Conservation (phyloP, 139 green algal genomes). For the Chlamydomonas sp. region DNA sequence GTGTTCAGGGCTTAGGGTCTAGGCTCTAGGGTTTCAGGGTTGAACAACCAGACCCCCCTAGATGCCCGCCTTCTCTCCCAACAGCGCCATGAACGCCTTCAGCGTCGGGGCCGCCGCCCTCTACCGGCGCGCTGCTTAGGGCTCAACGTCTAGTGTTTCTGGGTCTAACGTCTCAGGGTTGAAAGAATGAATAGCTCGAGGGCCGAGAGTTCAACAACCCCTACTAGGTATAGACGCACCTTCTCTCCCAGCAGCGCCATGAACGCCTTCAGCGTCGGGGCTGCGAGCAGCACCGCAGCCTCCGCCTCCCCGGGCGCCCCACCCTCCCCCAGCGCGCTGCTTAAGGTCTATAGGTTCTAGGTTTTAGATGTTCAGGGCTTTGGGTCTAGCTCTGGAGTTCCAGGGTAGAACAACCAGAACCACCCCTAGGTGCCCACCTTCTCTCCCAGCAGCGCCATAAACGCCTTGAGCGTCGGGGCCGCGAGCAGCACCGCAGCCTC, state of each 20-base stretch:
- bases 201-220: too few relatives aligned
- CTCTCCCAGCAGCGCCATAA: slow-evolving; percentile 35
- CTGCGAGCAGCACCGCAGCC: background rate
- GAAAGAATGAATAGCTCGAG: too few relatives aligned
- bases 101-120: slow-evolving; percentile 18
- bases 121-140: too few relatives aligned
- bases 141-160: too few relatives aligned
- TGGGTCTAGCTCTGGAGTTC: background rate
- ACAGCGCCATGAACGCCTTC: slow-evolving; percentile 18
- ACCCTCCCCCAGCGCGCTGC: background rate
- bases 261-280: slow-evolving; percentile 22
- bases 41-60: too few relatives aligned
- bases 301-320: background rate
- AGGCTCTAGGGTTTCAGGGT: too few relatives aligned
- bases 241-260: slow-evolving; percentile 36
- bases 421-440: slow-evolving; percentile 31
- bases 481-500: background rate
- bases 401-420: background rate
- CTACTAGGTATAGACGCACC: too few relatives aligned
- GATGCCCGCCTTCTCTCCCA: slow-evolving; percentile 48
- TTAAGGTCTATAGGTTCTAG: too few relatives aligned
- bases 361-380: too few relatives aligned
- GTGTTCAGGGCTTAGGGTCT: too few relatives aligned
- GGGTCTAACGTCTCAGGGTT: too few relatives aligned
- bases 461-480: slow-evolving; percentile 17